Conservation (phyloP, 2,329 filamentous ascomycete species). For the Zelopaecilomyces penicillatus region DNA sequence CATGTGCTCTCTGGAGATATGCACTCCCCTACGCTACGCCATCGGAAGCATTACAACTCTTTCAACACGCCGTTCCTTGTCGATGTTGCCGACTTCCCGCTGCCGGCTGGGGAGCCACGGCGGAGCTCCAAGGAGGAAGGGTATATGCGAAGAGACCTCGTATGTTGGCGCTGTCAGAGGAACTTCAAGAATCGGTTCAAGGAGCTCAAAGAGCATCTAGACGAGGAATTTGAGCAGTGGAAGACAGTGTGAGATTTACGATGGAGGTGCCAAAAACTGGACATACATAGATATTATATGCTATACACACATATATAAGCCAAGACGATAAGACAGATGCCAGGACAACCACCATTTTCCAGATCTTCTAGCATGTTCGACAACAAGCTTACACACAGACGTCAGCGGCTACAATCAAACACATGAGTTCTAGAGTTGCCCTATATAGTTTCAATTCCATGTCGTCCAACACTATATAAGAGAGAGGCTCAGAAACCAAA, state of each 20-base stretch:
- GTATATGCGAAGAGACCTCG: slow-evolving; percentile 58
- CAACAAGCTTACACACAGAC: no score
- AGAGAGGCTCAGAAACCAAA: no score
- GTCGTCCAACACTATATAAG: no score
- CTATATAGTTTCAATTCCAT: no score
- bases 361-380: no score
- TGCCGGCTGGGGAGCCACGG: slow-evolving; percentile 56
- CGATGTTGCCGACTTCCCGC: slow-evolving; percentile 67
- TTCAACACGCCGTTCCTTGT: slow-evolving; percentile 84
- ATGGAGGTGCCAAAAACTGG: background rate
- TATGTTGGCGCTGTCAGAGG: slow-evolving; percentile 76
- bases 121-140: slow-evolving; percentile 46
- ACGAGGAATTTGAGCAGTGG: slow-evolving; percentile 68
- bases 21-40: slow-evolving; percentile 61
- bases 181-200: slow-evolving; percentile 69
- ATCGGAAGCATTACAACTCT: slow-evolving; percentile 85
- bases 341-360: no score
- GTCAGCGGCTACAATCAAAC: no score
- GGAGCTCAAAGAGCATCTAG: slow-evolving; percentile 66
- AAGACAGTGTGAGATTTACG: slow-evolving; percentile 42
- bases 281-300: no score
- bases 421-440: no score
- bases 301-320: no score
- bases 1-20: slow-evolving; percentile 80
- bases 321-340: no score